phyloP scores from a whole-genome alignment of 202 grass and related monocot genomes.

The Cymbopogon flexuosus region DNA sequence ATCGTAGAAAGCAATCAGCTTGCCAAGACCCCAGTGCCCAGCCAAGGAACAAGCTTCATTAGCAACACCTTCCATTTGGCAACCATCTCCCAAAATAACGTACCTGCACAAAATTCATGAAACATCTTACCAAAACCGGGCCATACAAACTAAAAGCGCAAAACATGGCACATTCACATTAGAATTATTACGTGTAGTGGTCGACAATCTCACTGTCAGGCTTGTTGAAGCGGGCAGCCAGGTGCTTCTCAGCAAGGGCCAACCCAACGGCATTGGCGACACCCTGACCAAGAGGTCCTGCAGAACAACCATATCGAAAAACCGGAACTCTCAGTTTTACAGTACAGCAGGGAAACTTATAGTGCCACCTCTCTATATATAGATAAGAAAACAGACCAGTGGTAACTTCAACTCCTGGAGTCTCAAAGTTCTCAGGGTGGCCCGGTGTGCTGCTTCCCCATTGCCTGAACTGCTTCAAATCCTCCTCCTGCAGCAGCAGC shows the following conservation, averaged over 20 bases:
- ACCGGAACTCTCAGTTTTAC: neutral
- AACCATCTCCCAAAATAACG: conserved; percentile 73
- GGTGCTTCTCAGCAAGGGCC: conserved; percentile 72
- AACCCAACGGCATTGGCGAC: conserved; percentile 70
- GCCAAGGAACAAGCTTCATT: conserved; percentile 68
- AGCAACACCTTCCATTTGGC: conserved; percentile 74
- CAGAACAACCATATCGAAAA: conserved; percentile 19
- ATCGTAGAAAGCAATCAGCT: conserved; percentile 80
- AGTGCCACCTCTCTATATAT: neutral
- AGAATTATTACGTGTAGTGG: conserved; percentile 69
- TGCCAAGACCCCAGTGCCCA: conserved; percentile 83
- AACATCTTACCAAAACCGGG: conserved; percentile 5
- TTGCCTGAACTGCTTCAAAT: conserved; percentile 84
- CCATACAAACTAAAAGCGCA: neutral
- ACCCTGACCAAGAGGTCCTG: conserved; percentile 85
- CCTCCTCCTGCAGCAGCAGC: conserved; percentile 45
- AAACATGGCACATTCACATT: neutral
- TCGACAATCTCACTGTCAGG: conserved; percentile 66
- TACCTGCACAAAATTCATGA: conserved; percentile 40
- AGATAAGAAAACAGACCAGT: conserved; percentile 49
- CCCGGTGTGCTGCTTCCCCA: conserved; percentile 79
- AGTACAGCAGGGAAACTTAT: neutral
- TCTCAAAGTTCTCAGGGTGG: conserved; percentile 86
- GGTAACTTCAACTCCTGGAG: conserved; percentile 79
- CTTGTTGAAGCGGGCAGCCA: conserved; percentile 87